Percentiles rank a stretch among this genome's conserved stretches.
Evolutionary conservation across 139 green algal species (phyloP).

Genomic region (Nannochloris sp.): DNA sequence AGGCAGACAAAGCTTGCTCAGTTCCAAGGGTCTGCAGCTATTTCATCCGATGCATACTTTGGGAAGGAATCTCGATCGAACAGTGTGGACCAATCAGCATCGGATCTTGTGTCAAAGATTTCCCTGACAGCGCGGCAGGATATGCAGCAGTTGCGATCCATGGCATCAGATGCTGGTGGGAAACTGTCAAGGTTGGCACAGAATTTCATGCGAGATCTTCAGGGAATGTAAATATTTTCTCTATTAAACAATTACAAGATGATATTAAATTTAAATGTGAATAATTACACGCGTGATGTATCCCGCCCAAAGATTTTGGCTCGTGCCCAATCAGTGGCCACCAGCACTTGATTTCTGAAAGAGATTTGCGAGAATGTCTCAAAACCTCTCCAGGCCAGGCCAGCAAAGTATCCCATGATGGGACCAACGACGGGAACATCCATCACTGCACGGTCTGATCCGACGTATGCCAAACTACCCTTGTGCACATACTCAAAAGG

Average conservation of each 20-base stretch:
- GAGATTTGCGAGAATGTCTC: conserved; percentile 74
- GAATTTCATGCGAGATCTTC: conserved; percentile 62
- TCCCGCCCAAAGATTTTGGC: conserved; percentile 81
- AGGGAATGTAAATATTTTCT: conserved; percentile 25
- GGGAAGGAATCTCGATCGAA: conserved; percentile 15
- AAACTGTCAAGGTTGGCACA: conserved; percentile 59
- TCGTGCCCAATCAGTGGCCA: conserved; percentile 69
- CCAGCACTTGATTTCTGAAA: conserved; percentile 72
- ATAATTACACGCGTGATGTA: conserved; percentile 61
- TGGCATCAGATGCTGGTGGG: conserved; percentile 43
- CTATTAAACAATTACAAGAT: background rate
- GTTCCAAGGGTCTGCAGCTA: conserved; percentile 56
- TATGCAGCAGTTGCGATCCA: conserved; percentile 51
- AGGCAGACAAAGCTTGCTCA: conserved; percentile 23
- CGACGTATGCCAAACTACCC: conserved; percentile 79
- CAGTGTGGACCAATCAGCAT: conserved; percentile 52
- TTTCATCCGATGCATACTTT: conserved; percentile 77
- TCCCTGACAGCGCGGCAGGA: conserved; percentile 61
- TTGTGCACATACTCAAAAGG: conserved; percentile 61
- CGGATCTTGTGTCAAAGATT: conserved; percentile 69
- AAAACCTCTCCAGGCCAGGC: conserved; percentile 76
- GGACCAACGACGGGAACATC: conserved; percentile 67
- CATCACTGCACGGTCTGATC: conserved; percentile 77
- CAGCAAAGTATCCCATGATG: conserved; percentile 52
- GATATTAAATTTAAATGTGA: background rate